phyloP scores from a whole-genome alignment of 345 rosid genomes.

The Eucalyptus marginata region DNA sequence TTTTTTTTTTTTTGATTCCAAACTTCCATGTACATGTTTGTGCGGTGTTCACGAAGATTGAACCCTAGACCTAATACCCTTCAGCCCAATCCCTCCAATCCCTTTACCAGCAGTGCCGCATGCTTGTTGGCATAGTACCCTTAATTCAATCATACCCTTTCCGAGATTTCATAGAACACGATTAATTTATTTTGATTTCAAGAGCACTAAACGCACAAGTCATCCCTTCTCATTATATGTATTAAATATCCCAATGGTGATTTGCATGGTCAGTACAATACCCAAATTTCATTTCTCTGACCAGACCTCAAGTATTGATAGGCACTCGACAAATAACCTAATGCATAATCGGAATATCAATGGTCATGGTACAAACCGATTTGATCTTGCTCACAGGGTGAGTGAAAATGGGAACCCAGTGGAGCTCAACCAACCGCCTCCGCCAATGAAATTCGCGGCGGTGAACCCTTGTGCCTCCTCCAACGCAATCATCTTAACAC shows the following conservation, averaged over 20 bases:
- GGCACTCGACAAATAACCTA: not conserved
- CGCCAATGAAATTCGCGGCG: slow-evolving; percentile 53
- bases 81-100: not conserved
- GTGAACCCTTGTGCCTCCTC: slow-evolving; percentile 61
- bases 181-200: not conserved
- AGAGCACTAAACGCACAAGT: not conserved
- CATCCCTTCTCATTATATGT: not conserved
- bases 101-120: not conserved
- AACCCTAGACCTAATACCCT: not conserved
- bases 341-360: not conserved
- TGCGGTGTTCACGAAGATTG: not conserved
- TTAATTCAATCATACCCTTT: not conserved
- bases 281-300: not conserved
- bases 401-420: slow-evolving; percentile 85
- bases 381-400: slow-evolving; percentile 18
- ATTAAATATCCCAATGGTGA: not conserved
- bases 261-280: not conserved
- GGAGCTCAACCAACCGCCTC: slow-evolving; percentile 54
- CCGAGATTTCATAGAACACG: not conserved
- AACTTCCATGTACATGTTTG: not conserved
- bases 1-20: not conserved
- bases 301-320: not conserved
- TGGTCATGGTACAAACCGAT: too few species aligned
- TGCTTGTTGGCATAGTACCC: not conserved
- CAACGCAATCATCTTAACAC: slow-evolving; percentile 48